Evolutionary conservation across 345 rosid genomes (phyloP).

Genomic region (Schrenkiella parvula): DNA sequence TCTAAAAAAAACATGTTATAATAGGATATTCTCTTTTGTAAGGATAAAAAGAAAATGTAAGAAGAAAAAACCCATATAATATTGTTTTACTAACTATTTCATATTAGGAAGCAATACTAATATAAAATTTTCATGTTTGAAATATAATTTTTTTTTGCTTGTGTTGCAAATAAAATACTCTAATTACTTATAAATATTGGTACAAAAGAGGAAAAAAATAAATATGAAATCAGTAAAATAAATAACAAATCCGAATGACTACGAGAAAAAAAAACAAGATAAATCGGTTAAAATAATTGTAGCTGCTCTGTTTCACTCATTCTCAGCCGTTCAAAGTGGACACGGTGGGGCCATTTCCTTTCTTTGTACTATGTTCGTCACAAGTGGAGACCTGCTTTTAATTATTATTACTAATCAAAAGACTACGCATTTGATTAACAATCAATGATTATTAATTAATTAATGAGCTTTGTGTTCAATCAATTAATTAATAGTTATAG

Average conservation of each 20-base stretch:
- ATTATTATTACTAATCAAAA: background rate
- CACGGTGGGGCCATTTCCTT: background rate
- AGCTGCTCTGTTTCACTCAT: background rate
- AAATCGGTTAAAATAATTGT: background rate
- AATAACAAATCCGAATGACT: background rate
- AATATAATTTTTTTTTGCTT: background rate
- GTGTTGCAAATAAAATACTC: background rate
- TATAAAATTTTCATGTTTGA: background rate
- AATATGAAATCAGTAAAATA: background rate
- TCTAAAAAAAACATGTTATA: background rate
- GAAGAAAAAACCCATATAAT: background rate
- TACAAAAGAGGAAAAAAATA: background rate
- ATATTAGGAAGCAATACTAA: background rate
- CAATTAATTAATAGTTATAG: background rate
- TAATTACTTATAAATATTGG: background rate
- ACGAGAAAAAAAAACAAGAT: background rate
- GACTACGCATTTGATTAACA: background rate
- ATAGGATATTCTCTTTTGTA: background rate
- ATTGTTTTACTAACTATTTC: background rate
- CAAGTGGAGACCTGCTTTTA: slow-evolving; percentile 29
- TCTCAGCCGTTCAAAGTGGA: slow-evolving; percentile 32
- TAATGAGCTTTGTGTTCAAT: background rate
- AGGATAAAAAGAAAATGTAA: background rate
- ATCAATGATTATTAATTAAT: background rate
- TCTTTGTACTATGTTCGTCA: slow-evolving; percentile 27